Base-by-base conservation (phyloP, 345 rosid genomes). In the Geranium brycei region DNA sequence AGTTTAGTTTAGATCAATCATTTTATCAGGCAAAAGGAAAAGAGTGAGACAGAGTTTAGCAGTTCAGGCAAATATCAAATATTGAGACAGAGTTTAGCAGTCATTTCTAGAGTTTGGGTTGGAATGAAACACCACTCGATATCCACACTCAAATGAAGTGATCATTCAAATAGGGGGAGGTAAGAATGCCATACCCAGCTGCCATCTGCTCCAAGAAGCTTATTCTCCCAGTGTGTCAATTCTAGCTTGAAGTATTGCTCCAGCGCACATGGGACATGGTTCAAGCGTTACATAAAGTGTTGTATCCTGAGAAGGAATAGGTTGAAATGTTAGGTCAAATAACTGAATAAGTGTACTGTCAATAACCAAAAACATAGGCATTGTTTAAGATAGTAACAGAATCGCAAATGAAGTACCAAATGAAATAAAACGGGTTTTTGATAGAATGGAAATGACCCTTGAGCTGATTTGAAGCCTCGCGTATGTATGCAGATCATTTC, bases 221-320 rank as follows among this genome's bases (percentile, higher is more conserved):
- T 93, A 77, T 93, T 93, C 97, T 77, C 96, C 97, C 99, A 93
- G 85, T 65, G 85, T 82, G 66, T 87, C 77, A 7, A 93, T 80
- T 71, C 97, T 86, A 64, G 96, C 95, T 80, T 90, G 99, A 75
- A 90, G 97, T 67, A 90, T 88, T 67, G 99, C 97, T 68, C 99
- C 99, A 65, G 97, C 99, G 78, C 99, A 93, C 96, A 93, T 90
- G 11, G 97, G 85, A 61, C 97, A 93, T 1, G 99, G 97, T 77
- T 93, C 99, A 51, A 93, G 87, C 58, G 99, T 90, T 73, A 90
- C 95, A 68, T 93, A 93, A 51, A 90, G 89, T 3, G 97, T 86
- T 0, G 96, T 72, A 51, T 82, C 95, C 96, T 90, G 84, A 38
- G 30, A 57, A 51, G 62, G 19, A 18, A 61, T 64, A 62, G 59